These are phyloP conservation scores for Coemansia sp. DNA, from an alignment of 192 early-diverging fungal genomes.

Conservation along the genomic window DNA sequence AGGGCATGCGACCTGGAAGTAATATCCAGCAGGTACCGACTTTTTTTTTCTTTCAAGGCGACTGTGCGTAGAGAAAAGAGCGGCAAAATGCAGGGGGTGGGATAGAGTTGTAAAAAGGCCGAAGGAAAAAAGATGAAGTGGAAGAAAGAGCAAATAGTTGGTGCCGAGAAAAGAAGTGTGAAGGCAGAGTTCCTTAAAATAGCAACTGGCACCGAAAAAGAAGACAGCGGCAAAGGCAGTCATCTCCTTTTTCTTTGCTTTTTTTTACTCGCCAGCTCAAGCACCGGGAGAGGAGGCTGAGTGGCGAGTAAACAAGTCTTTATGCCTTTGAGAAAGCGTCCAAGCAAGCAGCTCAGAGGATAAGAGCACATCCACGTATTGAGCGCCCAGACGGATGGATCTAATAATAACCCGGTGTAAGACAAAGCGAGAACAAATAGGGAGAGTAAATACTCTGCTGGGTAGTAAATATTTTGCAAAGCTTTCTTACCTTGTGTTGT, in stretches of 20 bases:
- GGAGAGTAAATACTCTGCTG: background rate
- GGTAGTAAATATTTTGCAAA: conserved; percentile 6
- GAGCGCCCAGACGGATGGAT: background rate
- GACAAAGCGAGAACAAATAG: background rate
- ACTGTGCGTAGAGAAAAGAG: background rate
- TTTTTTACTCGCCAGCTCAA: background rate
- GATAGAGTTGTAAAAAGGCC: background rate
- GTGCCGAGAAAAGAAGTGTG: background rate
- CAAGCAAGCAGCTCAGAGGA: too few relatives aligned
- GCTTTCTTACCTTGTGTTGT: conserved; percentile 6
- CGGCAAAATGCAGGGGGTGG: conserved; percentile 1
- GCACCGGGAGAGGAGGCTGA: background rate
- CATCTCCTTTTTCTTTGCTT: background rate
- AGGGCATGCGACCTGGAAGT: background rate
- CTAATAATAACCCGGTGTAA: background rate
- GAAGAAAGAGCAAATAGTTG: background rate
- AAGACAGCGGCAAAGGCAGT: background rate
- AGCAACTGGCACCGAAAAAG: background rate
- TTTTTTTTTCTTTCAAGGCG: background rate
- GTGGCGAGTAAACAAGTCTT: background rate
- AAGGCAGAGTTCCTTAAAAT: conserved; percentile 3
- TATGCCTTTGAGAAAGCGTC: background rate
- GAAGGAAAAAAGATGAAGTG: background rate
- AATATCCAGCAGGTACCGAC: background rate
- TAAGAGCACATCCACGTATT: too few relatives aligned